Conservation (phyloP, 2,329 filamentous ascomycete genomes). For the Dactylonectria estremocensis region DNA sequence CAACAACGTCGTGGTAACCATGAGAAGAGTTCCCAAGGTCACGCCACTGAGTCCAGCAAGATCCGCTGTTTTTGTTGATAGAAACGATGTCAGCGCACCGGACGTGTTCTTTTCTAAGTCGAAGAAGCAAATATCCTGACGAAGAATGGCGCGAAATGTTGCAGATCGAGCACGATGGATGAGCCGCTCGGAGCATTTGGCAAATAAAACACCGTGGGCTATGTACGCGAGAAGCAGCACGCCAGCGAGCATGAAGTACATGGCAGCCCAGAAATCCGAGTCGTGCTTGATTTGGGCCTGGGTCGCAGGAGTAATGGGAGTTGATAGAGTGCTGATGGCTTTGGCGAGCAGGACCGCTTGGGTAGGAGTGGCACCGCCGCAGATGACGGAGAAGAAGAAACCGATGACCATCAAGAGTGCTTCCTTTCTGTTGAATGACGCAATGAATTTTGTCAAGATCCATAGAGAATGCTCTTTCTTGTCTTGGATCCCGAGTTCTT, state of each 20-base stretch:
- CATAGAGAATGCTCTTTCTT: slow-evolving; percentile 1
- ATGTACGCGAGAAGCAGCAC: slow-evolving; percentile 54
- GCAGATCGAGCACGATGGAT: slow-evolving; percentile 18
- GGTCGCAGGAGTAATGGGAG: slow-evolving; percentile 32
- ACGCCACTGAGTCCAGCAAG: slow-evolving; percentile 30
- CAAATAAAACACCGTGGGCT: slow-evolving; percentile 35
- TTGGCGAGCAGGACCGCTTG: slow-evolving; percentile 49
- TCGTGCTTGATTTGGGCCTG: slow-evolving; percentile 17
- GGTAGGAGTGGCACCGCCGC: slow-evolving; percentile 48
- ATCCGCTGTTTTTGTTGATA: slow-evolving; percentile 32
- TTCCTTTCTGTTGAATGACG: slow-evolving; percentile 27
- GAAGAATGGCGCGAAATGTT: slow-evolving; percentile 41
- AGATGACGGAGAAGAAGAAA: slow-evolving; percentile 29
- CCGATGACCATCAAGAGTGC: background rate
- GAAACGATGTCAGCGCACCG: slow-evolving; percentile 43
- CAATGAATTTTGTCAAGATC: slow-evolving; percentile 20
- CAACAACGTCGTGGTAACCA: slow-evolving; percentile 17
- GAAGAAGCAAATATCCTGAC: slow-evolving; percentile 58
- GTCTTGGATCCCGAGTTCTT: background rate
- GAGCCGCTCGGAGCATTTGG: slow-evolving; percentile 40
- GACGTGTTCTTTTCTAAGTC: slow-evolving; percentile 40
- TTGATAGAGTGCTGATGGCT: slow-evolving; percentile 34
- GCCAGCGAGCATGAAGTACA: slow-evolving; percentile 63
- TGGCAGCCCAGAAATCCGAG: slow-evolving; percentile 63
- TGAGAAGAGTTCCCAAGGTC: slow-evolving; percentile 30